Evolutionary conservation across 371 early-diverging fungal genomes (phyloP), one percentile per base, ranked within the genome.

Genomic region (Apophysomyces sp.): DNA sequence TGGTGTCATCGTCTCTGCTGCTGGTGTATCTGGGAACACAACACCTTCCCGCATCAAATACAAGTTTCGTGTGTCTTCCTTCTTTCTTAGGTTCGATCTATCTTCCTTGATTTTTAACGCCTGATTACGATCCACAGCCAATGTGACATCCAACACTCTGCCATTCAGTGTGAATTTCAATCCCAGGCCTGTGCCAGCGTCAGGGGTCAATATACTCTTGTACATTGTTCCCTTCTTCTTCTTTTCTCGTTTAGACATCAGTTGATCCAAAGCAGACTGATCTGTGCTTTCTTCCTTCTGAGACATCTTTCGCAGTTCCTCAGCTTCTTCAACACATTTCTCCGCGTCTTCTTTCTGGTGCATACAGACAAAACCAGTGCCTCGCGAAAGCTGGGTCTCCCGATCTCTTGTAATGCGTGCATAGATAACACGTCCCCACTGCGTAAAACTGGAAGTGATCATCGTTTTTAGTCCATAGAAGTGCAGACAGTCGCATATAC

Each of bases 321-420:
- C 79, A 32, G 89, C 89, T 37, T 84, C 92, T 8, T 68, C 81
- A 55, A 94, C 73, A 62, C 92, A 92, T 28, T 74, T 76, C n/a
- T 88, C 84, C 1, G 94, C 94, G 63, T 90, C 92, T 28, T 80
- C 82, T 41, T 81, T 69, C 44, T 89, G 78, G 63, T 72, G 73
- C 82, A 92, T 97, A 79, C 92, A 89, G 30, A 96, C 95, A 72
- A 98, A 98, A 12, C 89, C 98, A 8, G 96, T 94, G 32, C 98
- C 98, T 15, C 92, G 86, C 29, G 95, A 89, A 15, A 87, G 82
- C 21, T 91, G 90, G 24, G 94, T 93, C 8, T 81, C 80, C 8
- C 80, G 80, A 69, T 97, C 97, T 67, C 85, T 83, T 4, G 94
- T 93, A 54, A 97, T 86, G 27, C 87, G 80, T 56, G 88, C 91